Percentiles rank a stretch among this genome's conserved stretches.
These are phyloP conservation scores for Solanum sitiens DNA, from an alignment of 257 asterid species.

Conservation along the genomic window DNA sequence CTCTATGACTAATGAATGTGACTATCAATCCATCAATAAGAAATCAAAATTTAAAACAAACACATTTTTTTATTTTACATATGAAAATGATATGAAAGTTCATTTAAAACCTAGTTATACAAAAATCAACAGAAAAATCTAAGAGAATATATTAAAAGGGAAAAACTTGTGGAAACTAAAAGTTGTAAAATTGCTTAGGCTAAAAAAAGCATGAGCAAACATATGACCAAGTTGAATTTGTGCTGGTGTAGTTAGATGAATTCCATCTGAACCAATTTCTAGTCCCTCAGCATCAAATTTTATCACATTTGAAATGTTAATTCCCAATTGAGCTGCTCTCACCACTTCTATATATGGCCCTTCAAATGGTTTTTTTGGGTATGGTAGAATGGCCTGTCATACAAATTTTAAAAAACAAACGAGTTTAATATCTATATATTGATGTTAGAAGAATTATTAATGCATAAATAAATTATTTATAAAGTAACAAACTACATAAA, in stretches of 20 bases:
- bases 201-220: constrained; percentile 33
- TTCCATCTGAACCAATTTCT: constrained; percentile 20
- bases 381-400: not conserved
- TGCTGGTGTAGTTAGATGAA: constrained; percentile 45
- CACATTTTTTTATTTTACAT: not conserved
- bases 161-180: not conserved
- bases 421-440: not conserved
- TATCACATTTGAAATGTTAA: constrained; percentile 30
- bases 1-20: not conserved
- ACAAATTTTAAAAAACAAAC: not conserved
- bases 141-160: not conserved
- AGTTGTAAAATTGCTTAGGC: not conserved
- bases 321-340: constrained; percentile 49
- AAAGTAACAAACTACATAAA: not conserved
- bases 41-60: not conserved
- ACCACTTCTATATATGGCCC: constrained; percentile 34
- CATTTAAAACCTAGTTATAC: not conserved
- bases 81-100: not conserved
- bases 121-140: not conserved
- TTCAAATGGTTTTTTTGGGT: not conserved
- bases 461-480: not conserved
- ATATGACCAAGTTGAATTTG: constrained; percentile 47
- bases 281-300: constrained; percentile 62
- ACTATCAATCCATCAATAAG: not conserved
- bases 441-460: not conserved